Base-by-base conservation (phyloP, 176 grass and related monocot genomes). In the Rhipidocladum racemiflorum region DNA sequence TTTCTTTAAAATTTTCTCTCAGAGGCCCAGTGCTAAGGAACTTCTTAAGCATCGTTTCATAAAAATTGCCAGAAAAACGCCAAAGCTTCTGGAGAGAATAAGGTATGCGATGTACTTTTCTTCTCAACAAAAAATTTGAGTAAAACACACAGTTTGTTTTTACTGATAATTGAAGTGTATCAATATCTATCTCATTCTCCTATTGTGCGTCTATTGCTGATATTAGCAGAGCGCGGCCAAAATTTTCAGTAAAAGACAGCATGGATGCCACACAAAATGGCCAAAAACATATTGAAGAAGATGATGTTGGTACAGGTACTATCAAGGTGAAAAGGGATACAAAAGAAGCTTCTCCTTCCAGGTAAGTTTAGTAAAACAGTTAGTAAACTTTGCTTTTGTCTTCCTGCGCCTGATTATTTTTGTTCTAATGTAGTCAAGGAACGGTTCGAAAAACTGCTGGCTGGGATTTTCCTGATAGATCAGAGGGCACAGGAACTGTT, bases 21-120 rank as follows among this genome's bases (percentile, higher is more conserved):
- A 99, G 97, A 91, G 97, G 76, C 91, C 87, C 88, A 99, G 87
- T 89, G 90, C 97, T 61, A 99, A 99, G 87, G 97, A 99, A 49
- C 93, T 99, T 85, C 91, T 99, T 44, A 99, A 93, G 86, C 93
- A 96, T 61, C 93, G 97, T 29, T 99, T 96, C 55, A 95, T 99
- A 83, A 96, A 88, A 83, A 92, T 93, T 93, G 97, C 97, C 21
- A 80, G 97, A 83, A 99, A 92, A 84, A 93, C 82, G 77, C 62
- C 89, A 56, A 99, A 92, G 83, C 89, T 99, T 86, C 34, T 96
- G 80, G 97, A 99, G 78, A 95, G 97, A 99, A 99, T 99, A 91
- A 99, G 91, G 93, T 94, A 80, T 56, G 40, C 75, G 11, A 0
- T 76, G 25, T 62, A 65, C 28, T 72, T 84, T 53, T 20, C 23